phyloP scores from a whole-genome alignment of 805 yeast genomes.

The Hanseniaspora meyeri region DNA sequence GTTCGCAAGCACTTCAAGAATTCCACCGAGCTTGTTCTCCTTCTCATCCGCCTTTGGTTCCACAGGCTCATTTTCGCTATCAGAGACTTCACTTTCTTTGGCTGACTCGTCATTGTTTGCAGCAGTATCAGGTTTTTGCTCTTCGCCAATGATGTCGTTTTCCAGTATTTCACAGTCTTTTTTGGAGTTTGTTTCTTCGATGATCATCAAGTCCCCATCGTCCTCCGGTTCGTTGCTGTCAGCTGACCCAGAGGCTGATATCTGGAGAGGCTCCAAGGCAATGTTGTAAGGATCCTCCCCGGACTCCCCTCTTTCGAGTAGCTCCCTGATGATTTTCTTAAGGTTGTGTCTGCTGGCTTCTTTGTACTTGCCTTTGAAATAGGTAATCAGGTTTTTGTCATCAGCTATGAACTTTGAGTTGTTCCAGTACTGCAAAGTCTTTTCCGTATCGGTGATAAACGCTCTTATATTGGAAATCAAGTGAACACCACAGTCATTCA shows the following conservation, averaged over 20 bases:
- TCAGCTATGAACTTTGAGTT: conserved; percentile 12
- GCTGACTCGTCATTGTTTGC: neutral
- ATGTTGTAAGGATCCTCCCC: conserved; percentile 1
- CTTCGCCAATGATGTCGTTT: neutral
- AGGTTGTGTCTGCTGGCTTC: conserved; percentile 21
- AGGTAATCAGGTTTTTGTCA: conserved; percentile 18
- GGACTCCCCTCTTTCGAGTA: conserved; percentile 16
- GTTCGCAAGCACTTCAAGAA: neutral
- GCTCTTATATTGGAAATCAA: conserved; percentile 60
- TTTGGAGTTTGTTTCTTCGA: neutral
- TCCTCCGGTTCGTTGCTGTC: conserved; percentile 6
- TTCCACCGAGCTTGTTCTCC: neutral
- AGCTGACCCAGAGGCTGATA: conserved; percentile 10
- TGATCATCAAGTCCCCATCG: neutral
- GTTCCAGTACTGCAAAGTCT: conserved; percentile 42
- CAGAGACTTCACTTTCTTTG: neutral
- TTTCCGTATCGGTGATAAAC: conserved; percentile 39
- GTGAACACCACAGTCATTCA: conserved; percentile 91
- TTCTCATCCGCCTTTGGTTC: neutral
- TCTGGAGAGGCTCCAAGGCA: conserved; percentile 10
- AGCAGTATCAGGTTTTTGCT: neutral
- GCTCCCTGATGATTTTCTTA: conserved; percentile 19
- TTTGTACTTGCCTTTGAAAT: conserved; percentile 21
- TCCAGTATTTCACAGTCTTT: conserved; percentile 21
- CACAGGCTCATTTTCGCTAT: neutral